These are phyloP conservation scores for Stagonosporopsis chrysanthemi DNA, from an alignment of 2,329 filamentous ascomycete species.

Conservation along the genomic window DNA sequence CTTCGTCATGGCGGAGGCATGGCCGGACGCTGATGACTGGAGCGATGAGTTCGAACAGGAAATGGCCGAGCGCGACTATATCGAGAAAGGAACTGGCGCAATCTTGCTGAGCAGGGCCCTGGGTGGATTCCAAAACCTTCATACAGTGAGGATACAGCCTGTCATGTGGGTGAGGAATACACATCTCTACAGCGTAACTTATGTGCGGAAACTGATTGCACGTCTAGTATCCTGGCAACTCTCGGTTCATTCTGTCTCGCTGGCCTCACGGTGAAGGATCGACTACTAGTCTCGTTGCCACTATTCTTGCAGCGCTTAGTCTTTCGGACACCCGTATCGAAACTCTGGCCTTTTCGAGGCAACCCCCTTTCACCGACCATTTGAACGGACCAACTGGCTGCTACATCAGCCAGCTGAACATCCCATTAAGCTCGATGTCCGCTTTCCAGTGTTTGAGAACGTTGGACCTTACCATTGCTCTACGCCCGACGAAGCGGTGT, in stretches of 20 bases:
- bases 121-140: not conserved
- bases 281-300: not conserved
- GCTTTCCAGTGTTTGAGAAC: not conserved
- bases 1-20: slow-evolving; percentile 1
- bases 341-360: not conserved
- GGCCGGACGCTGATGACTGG: not conserved
- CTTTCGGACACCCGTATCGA: not conserved
- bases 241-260: not conserved
- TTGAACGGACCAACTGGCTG: not conserved
- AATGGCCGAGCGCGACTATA: not conserved
- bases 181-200: not conserved
- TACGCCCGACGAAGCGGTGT: not conserved
- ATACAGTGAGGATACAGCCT: not conserved
- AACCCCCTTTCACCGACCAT: not conserved
- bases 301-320: not conserved
- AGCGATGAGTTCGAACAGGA: not conserved
- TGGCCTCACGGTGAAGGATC: not conserved
- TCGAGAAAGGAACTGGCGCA: not conserved
- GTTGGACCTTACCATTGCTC: not conserved
- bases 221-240: not conserved
- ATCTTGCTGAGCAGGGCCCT: not conserved
- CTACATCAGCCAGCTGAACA: not conserved
- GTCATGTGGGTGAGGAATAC: not conserved
- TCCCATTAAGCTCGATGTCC: not conserved
- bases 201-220: not conserved